These are phyloP conservation scores for Blepharisma stoltei DNA, from an alignment of 73 alveolate species.

Conservation along the genomic window DNA sequence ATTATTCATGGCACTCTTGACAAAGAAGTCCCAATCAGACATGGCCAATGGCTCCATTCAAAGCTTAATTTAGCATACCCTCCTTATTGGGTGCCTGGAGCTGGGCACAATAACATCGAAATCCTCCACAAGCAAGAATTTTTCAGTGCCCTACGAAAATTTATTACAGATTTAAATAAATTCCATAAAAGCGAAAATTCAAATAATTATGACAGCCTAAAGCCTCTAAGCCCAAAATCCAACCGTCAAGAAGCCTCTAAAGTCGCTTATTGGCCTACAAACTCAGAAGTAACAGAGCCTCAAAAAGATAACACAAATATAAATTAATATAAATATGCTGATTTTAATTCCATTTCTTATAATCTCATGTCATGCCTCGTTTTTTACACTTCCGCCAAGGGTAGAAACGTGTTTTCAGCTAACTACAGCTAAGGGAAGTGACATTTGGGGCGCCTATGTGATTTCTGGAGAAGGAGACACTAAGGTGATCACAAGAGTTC, in stretches of 20 bases:
- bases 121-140: not conserved
- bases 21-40: slow-evolving; percentile 85
- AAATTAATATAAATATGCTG: too few species aligned
- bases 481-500: not conserved
- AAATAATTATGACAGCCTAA: too few species aligned
- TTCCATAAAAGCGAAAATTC: not conserved
- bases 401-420: too few species aligned
- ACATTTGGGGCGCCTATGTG: not conserved
- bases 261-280: too few species aligned
- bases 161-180: not conserved
- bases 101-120: slow-evolving; percentile 62
- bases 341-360: too few species aligned
- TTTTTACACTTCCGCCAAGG: too few species aligned
- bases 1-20: slow-evolving; percentile 97
- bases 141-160: not conserved
- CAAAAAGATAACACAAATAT: too few species aligned
- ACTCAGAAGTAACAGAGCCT: too few species aligned
- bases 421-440: too few species aligned
- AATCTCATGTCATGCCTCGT: too few species aligned
- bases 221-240: too few species aligned
- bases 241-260: too few species aligned
- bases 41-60: slow-evolving; percentile 68
- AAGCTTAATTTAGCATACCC: slow-evolving; percentile 48
- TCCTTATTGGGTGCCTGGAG: slow-evolving; percentile 54
- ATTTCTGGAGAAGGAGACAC: not conserved